Evolutionary conservation across 116 monocot genomes (phyloP), one percentile per base, ranked within the genome.

Genomic region (Iris pallida): DNA sequence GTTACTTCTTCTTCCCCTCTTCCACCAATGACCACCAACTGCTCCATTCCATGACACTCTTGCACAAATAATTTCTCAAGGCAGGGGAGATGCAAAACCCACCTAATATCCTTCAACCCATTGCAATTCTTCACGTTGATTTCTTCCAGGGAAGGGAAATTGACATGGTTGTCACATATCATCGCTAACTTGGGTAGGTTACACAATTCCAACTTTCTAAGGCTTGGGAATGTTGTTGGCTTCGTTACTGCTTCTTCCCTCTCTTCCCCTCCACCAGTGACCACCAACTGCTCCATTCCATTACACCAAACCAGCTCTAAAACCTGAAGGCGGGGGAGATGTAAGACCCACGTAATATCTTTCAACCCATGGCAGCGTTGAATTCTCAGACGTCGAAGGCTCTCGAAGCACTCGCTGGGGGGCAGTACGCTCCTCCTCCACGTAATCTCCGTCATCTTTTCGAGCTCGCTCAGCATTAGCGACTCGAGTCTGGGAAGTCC

Each of bases 31-130:
- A 68, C 20, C 8, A 66, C 20, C 30, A 30, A 30, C 8, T 60
- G 53, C 51, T 51, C 44, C 75, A 75, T 51, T 14, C n/a, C 20
- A 7, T 53, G 8, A 49, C 75, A 75, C 7, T 15, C 45, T 3
- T 59, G 18, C 20, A 75, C 59, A 10, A 42, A 20, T 49, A 75
- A 40, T 4, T 59, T 53, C 40, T 75, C 40, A 7, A 75, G 58
- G 53, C 59, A 53, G 7, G 75, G 68, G 11, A 75, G 66, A 18
- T 44, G 75, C 15, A 75, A 2, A 4, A 60, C 58, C 75, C 68
- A 75, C 11, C 51, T 51, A 10, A 75, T 44, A 41, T 61, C 45
- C 42, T 59, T 18, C 46, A 75, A 16, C 40, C 47, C 17, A 16
- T 9, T 2, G 18, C 67, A 75, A 41, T 16, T 7, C 16, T 12